Base-by-base conservation (phyloP, 2,329 filamentous ascomycete species). In the Colletotrichum nymphaeae region DNA sequence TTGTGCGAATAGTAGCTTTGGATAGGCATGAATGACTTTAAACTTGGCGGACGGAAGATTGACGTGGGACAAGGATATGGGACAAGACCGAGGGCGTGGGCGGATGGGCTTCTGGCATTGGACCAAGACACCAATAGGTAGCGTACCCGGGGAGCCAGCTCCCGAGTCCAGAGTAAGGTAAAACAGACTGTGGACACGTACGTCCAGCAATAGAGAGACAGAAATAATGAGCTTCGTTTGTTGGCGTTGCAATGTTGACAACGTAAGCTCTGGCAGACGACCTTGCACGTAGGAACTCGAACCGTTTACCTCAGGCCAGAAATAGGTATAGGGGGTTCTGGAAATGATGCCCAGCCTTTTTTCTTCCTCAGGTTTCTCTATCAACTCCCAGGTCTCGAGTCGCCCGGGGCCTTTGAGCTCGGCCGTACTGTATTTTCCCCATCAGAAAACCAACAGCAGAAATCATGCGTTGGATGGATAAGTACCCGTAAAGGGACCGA, bases 111-210 rank as follows among this genome's bases (percentile, higher is more conserved):
- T 24, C 69, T 63, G 65, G 58, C 16, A 64, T 72, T 63, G 69
- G 69, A 57, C 57, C 53, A 42, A 64, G 53, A 72, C 58, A 63
- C 59, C 58, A 63, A 66, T 63, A 49, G 60, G 60, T 52, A 46
- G 60, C 60, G n/a, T 52, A 63, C 4, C 60, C 42, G 60, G 60
- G 7, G 11, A 32, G 60, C 59, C 19, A 32, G 42, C 60, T 63
- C 49, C 11, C 37, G 42, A 42, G 24, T 24, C 22, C 28, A 63
- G 3, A 11, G 46, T 28, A 37, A 49, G 32, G 32, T 12, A 11
- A 42, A 42, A 42, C 37, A 42, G 37, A 8, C 37, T 5, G 37
- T 42, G 37, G 37, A 42, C 37, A 42, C 37, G 14, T 42, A 42
- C 14, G 14, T 16, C 14, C 42, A n/a, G 42, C 19, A n/a, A 49